Conservation (phyloP, 176 grass and related monocot species). For the Oryza coarctata region DNA sequence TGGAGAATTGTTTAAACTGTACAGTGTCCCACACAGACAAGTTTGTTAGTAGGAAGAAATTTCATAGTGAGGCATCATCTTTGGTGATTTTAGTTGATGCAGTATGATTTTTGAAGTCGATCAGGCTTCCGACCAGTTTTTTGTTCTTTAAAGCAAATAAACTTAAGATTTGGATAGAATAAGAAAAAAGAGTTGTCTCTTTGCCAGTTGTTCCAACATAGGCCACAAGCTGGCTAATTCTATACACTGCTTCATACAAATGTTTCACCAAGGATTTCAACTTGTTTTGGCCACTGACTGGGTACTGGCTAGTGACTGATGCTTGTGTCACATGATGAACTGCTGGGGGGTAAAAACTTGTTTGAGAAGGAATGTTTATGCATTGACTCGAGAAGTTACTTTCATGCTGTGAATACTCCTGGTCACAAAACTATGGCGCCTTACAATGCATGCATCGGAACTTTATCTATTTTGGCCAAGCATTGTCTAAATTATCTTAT, state of each 20-base stretch:
- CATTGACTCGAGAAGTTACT: neutral
- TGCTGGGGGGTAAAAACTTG: no score
- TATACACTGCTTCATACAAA: neutral
- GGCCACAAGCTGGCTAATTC: neutral
- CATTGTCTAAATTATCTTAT: neutral
- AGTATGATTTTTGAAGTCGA: neutral
- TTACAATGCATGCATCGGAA: neutral
- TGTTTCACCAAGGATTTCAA: neutral
- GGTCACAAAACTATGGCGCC: neutral
- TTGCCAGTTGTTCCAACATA: neutral
- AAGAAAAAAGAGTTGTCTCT: neutral
- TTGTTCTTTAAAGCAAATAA: neutral
- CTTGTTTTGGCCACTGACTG: neutral
- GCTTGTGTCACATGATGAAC: neutral
- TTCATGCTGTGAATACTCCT: neutral
- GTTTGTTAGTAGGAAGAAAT: neutral
- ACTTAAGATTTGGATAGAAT: neutral
- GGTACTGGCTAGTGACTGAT: neutral
- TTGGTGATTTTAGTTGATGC: neutral
- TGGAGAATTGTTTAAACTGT: constrained; percentile 3
- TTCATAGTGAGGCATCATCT: neutral
- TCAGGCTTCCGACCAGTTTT: neutral
- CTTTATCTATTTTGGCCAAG: neutral
- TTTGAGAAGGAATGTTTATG: no score
- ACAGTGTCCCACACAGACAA: neutral